Percentiles rank a stretch among this genome's conserved stretches.
Evolutionary conservation across 1,284 basidiomycete species (phyloP).

Genomic region (Cutaneotrichosporon curvatum): DNA sequence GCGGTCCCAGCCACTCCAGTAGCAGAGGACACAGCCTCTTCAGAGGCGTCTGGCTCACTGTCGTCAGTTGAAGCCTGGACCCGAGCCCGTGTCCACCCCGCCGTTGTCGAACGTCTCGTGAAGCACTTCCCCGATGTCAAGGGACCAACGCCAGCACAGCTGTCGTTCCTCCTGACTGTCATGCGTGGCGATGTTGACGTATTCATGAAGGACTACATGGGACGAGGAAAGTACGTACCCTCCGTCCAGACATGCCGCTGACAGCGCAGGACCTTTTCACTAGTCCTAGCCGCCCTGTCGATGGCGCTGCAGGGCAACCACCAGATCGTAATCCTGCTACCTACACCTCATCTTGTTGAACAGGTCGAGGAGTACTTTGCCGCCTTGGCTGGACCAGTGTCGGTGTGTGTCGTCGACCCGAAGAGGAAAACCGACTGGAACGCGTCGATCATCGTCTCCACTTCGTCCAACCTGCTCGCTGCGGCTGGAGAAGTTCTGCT

Average conservation of each 20-base stretch:
- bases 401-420: background rate
- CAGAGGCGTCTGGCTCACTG: no score
- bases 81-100: conserved; percentile 1
- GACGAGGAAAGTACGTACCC: conserved; percentile 32
- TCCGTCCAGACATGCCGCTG: background rate
- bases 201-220: conserved; percentile 31
- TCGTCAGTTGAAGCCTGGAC: no score
- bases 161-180: conserved; percentile 23
- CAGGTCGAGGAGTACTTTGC: conserved; percentile 17
- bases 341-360: conserved; percentile 25
- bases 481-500: background rate
- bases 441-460: conserved; percentile 18
- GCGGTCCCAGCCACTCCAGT: no score
- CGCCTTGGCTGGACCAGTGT: background rate
- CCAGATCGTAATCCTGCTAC: conserved; percentile 22
- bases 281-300: conserved; percentile 23
- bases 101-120: conserved; percentile 5
- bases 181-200: conserved; percentile 23
- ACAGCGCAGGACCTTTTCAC: conserved; percentile 6
- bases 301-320: conserved; percentile 7
- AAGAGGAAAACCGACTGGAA: background rate
- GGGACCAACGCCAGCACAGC: conserved; percentile 29
- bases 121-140: conserved; percentile 18
- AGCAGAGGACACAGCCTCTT: no score
- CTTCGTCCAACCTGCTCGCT: conserved; percentile 11